Evolutionary conservation across 306 rosid species (phyloP).

Genomic region (Acacia acuminata): DNA sequence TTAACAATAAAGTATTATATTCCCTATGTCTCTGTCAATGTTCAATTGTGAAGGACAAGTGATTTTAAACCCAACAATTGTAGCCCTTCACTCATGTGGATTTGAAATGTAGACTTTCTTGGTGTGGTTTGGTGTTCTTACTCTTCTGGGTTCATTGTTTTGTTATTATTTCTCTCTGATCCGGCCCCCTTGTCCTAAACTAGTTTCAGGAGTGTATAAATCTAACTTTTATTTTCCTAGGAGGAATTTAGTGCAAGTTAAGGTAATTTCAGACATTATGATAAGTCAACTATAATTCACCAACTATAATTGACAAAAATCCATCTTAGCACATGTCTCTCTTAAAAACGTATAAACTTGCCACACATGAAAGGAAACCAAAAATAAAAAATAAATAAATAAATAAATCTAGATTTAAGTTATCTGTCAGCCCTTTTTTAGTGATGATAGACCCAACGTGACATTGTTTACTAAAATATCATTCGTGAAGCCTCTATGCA

Average conservation of each 20-base stretch:
- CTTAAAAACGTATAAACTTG: not conserved
- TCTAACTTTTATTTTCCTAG: not conserved
- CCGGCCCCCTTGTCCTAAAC: not conserved
- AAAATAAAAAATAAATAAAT: too few species aligned
- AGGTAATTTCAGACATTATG: not conserved
- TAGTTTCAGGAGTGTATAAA: constrained; percentile 1
- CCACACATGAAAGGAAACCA: not conserved
- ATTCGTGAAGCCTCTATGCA: too few species aligned
- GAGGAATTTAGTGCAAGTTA: not conserved
- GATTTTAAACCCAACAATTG: not conserved
- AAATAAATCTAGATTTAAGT: too few species aligned
- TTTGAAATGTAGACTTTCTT: constrained; percentile 20
- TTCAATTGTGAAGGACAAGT: not conserved
- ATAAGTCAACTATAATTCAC: not conserved
- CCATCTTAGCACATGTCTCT: not conserved
- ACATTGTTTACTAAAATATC: too few species aligned
- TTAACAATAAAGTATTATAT: not conserved
- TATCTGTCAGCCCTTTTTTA: too few species aligned
- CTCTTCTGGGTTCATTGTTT: not conserved
- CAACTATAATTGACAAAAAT: not conserved
- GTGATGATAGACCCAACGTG: too few species aligned
- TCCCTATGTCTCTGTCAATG: not conserved
- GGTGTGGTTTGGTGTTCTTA: constrained; percentile 12
- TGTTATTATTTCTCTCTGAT: constrained; percentile 1
- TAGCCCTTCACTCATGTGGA: constrained; percentile 24